phyloP scores from a whole-genome alignment of 2,329 filamentous ascomycete species.

The Xylaria sp. region DNA sequence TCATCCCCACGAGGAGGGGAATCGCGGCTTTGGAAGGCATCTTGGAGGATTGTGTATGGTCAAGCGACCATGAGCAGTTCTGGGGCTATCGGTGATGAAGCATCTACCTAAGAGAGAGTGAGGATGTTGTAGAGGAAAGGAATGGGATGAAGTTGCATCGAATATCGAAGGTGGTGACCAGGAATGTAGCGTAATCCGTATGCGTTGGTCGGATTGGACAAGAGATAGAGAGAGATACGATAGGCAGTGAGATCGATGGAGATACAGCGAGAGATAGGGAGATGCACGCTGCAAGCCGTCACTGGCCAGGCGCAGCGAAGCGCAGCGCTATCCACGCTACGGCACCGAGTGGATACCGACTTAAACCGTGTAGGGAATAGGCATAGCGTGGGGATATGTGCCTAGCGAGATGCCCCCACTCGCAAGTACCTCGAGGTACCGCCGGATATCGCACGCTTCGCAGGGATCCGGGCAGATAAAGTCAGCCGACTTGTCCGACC shows the following conservation, averaged over 20 bases:
- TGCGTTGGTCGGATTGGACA: neutral
- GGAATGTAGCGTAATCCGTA: neutral
- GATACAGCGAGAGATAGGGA: no score
- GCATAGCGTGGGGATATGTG: no score
- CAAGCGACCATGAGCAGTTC: neutral
- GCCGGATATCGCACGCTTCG: no score
- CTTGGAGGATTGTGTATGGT: slow-evolving; percentile 9
- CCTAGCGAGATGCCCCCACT: no score
- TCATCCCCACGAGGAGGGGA: slow-evolving; percentile 87
- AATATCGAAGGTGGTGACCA: neutral
- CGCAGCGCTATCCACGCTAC: no score
- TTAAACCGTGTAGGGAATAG: no score
- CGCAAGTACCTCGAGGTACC: no score
- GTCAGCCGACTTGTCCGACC: slow-evolving; percentile 4
- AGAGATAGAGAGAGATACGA: neutral
- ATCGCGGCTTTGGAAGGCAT: slow-evolving; percentile 72
- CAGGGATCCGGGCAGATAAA: no score
- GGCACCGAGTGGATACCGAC: no score
- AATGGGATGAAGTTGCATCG: neutral
- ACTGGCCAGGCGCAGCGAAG: no score
- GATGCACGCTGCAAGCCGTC: no score
- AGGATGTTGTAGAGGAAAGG: neutral
- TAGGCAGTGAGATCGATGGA: neutral
- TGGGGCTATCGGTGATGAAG: neutral
- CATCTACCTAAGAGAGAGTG: neutral